Evolutionary conservation across 345 rosid species (phyloP).

Genomic region (Hibiscus tridactylites): DNA sequence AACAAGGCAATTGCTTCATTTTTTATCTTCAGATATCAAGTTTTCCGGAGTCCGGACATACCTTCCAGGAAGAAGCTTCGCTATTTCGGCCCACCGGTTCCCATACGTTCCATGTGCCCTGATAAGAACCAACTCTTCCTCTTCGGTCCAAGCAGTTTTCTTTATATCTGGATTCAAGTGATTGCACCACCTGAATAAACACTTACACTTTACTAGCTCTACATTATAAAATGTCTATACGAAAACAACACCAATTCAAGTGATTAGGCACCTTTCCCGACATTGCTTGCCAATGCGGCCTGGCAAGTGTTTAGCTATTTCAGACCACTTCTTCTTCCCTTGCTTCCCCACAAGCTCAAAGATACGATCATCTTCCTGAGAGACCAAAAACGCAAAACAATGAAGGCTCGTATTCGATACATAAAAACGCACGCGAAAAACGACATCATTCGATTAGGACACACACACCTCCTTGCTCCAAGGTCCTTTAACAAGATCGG

Average conservation of each 20-base stretch:
- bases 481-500: constrained; percentile 47
- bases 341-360: constrained; percentile 31
- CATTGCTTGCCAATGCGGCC: constrained; percentile 80
- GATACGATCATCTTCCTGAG: constrained; percentile 50
- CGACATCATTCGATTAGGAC: neutral
- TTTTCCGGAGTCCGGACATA: constrained; percentile 3
- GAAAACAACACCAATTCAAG: no score
- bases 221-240: no score
- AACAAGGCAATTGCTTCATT: neutral
- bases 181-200: constrained; percentile 52
- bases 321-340: constrained; percentile 48
- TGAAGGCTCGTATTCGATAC: neutral
- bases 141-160: constrained; percentile 50
- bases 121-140: constrained; percentile 46
- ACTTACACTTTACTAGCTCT: neutral
- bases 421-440: neutral
- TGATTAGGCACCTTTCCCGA: constrained; percentile 45
- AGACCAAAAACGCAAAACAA: neutral
- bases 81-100: constrained; percentile 71
- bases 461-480: constrained; percentile 57
- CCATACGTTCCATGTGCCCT: constrained; percentile 38
- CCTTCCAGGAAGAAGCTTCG: constrained; percentile 64
- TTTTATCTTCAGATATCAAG: neutral
- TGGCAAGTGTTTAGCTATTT: constrained; percentile 46
- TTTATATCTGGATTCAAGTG: constrained; percentile 57